Percentiles rank a stretch among this genome's conserved stretches.
Evolutionary conservation across 257 asterid species (phyloP).

Genomic region (Rehmannia glutinosa): DNA sequence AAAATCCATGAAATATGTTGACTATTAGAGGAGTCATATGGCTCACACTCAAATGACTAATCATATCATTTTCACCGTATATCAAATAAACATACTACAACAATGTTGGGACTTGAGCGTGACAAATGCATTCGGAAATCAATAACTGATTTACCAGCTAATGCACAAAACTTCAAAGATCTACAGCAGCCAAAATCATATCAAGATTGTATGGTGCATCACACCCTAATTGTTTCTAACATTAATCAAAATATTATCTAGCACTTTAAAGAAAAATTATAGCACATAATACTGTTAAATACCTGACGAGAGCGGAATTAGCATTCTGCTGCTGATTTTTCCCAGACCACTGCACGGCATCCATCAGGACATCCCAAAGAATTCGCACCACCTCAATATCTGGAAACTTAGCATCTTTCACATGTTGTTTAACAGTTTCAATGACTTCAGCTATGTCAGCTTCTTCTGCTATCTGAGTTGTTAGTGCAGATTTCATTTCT

Average conservation of each 20-base stretch:
- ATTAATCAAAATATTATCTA: background rate
- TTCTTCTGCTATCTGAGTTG: constrained; percentile 76
- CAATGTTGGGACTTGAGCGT: too few relatives aligned
- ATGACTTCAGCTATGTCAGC: constrained; percentile 82
- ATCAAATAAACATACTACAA: too few relatives aligned
- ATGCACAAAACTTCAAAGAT: too few relatives aligned
- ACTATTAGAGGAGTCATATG: background rate
- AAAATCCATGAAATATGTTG: background rate
- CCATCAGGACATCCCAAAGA: constrained; percentile 96
- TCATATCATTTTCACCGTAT: too few relatives aligned
- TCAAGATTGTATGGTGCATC: background rate
- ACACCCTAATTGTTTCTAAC: background rate
- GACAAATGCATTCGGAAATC: background rate
- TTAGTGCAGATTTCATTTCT: constrained; percentile 84
- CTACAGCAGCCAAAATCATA: background rate
- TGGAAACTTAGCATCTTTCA: constrained; percentile 87
- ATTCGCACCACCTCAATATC: constrained; percentile 85
- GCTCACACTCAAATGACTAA: background rate
- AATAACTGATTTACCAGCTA: too few relatives aligned
- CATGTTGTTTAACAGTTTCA: constrained; percentile 89
- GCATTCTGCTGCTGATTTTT: constrained; percentile 98
- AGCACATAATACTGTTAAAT: background rate
- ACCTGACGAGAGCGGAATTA: constrained; percentile 94
- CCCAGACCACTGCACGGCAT: constrained; percentile 98
- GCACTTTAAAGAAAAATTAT: background rate